Base-by-base conservation (phyloP, 108 stramenopile species). In the Nitzschia sp. region DNA sequence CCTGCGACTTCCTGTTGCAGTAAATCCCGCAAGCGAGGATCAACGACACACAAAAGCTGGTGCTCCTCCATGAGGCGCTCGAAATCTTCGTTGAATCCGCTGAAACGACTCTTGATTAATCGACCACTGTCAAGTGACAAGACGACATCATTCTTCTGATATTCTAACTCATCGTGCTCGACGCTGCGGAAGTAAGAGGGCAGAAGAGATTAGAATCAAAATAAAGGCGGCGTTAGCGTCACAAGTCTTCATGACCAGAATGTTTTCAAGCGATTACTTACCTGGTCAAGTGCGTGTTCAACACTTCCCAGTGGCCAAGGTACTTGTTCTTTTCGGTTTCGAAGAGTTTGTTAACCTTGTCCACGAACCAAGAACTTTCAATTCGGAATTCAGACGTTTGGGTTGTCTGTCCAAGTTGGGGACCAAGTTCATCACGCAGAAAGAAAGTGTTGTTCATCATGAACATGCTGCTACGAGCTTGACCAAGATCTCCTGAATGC, bases 401-500 rank as follows among this genome's bases (percentile, higher is more conserved):
- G 11, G 54, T 68, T 1, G 13, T 30, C 5, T 61, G 48, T 11
- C 28, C 29, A 0, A 60, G 11, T 33, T 70, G 46, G 4, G 82
- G 84, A 18, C 89, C 88, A 18, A 95, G 77, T 46, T 84, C 82
- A 31, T 92, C 84, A 17, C 84, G 64, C 4, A 95, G 46, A 55
- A 91, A 95, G 58, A 85, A 91, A 0, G 85, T 80, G 56, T 95
- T 95, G 84, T 95, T 95, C 79, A 95, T 87, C 85, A 95, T 82
- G 73, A 95, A 95, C 56, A 95, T 74, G 55, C 79, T 78, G 25
- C 74, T 74, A 61, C 89, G 85, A 3, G 83, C 89, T 28, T 75
- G 68, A 18, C 70, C 57, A 8, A 69, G 65, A 34, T 77, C 80
- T 21, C 66, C 80, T 17, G 78, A 53, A 55, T 72, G 51, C 38